phyloP scores from a whole-genome alignment of 345 rosid species.

The Geranium brycei region DNA sequence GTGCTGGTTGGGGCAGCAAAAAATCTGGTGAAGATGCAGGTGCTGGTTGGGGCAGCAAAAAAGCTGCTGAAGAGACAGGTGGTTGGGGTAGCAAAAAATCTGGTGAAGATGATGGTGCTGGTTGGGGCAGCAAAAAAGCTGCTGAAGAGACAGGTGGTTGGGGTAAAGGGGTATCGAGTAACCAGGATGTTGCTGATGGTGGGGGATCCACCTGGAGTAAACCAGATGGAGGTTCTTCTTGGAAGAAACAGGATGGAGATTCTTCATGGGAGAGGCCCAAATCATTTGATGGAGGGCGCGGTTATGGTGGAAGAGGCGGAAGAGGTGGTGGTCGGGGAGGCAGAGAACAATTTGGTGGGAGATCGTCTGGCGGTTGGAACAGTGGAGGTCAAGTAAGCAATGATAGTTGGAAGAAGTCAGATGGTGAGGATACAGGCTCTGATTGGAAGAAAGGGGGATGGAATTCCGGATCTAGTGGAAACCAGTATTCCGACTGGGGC shows the following conservation, averaged over 20 bases:
- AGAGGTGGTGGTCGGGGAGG: slow-evolving; percentile 1
- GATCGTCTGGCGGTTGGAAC: slow-evolving; percentile 10
- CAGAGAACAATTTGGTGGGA: no score
- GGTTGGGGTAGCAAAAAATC: no score
- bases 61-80: no score
- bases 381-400: slow-evolving; percentile 5
- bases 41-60: no score
- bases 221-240: slow-evolving; percentile 8
- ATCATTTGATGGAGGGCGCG: slow-evolving; percentile 1
- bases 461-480: slow-evolving; percentile 11
- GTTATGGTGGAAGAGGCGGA: slow-evolving; percentile 7
- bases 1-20: no score
- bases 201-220: slow-evolving; percentile 14
- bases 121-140: no score
- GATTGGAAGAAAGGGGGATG: slow-evolving; percentile 16
- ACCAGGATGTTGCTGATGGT: slow-evolving; percentile 5
- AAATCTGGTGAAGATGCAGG: no score
- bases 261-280: slow-evolving; percentile 10
- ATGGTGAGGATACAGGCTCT: slow-evolving; percentile 8
- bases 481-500: slow-evolving; percentile 12
- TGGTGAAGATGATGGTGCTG: background rate
- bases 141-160: no score
- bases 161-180: slow-evolving; percentile 10
- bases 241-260: slow-evolving; percentile 9
- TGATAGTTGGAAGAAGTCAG: slow-evolving; percentile 11